A percentile compares a stretch with the other conserved stretches of the same genome.
Conservation (phyloP, 352 stramenopile genomes). For the Plasmopara muralis region DNA sequence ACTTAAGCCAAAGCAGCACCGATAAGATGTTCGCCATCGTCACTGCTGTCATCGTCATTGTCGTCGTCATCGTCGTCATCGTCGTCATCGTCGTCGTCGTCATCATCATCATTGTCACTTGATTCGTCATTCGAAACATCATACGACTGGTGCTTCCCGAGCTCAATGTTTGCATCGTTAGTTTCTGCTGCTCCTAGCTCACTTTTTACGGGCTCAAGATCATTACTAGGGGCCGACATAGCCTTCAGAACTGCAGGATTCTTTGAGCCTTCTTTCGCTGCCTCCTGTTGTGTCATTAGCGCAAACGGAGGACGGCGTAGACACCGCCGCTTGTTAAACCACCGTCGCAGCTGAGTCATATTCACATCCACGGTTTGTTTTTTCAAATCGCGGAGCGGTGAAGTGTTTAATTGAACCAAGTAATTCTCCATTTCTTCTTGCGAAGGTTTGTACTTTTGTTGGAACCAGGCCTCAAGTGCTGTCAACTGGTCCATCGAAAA, state of each 20-base stretch:
- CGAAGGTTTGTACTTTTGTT: slow-evolving; percentile 82
- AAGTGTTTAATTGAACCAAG: slow-evolving; percentile 52
- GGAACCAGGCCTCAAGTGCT: slow-evolving; percentile 76
- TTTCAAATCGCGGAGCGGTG: slow-evolving; percentile 58
- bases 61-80: slow-evolving; percentile 27
- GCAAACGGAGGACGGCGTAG: slow-evolving; percentile 73
- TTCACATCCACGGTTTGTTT: slow-evolving; percentile 77
- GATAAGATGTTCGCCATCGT: slow-evolving; percentile 32
- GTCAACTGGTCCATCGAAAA: slow-evolving; percentile 81
- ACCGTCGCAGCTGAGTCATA: slow-evolving; percentile 80
- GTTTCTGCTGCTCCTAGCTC: slow-evolving; percentile 22
- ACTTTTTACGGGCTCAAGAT: slow-evolving; percentile 23
- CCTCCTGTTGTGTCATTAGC: slow-evolving; percentile 75
- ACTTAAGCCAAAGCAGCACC: slow-evolving; percentile 24
- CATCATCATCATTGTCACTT: slow-evolving; percentile 38
- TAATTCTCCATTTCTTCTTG: slow-evolving; percentile 79
- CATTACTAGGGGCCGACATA: slow-evolving; percentile 15
- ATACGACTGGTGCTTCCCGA: slow-evolving; percentile 31
- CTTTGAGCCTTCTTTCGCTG: slow-evolving; percentile 49
- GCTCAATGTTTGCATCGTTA: slow-evolving; percentile 20
- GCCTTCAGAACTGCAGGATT: slow-evolving; percentile 32
- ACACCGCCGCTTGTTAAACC: slow-evolving; percentile 84
- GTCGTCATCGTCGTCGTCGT: slow-evolving; percentile 34
- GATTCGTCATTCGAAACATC: slow-evolving; percentile 50
- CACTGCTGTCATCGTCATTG: slow-evolving; percentile 17